Base-by-base conservation (phyloP, 2,329 filamentous ascomycete genomes). In the Cladosporium sp. region DNA sequence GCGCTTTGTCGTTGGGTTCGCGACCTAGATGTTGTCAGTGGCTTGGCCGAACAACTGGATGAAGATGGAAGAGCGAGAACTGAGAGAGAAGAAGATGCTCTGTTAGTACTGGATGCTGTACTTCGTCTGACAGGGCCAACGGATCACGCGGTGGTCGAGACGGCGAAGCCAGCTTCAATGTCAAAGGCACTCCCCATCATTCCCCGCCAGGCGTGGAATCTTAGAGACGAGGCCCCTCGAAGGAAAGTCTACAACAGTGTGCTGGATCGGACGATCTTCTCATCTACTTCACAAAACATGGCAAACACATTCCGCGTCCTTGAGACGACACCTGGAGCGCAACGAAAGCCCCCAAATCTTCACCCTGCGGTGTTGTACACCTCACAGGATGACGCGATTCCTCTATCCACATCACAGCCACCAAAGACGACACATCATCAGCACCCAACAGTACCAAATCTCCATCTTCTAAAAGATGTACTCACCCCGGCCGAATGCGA, bases 1-100 rank as follows among this genome's bases (percentile, higher is more conserved):
- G 83, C 84, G 1, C 68, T 87, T 7, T 87, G 84, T 65, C 80
- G 85, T 53, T 88, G 85, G 85, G 84, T 87, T 4, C 77, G 85
- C 53, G 84, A 86, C 62, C 71, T 87, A 22, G 84, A 87, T 60
- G 80, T 86, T 19, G 80, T 86, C 46, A 85, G 81, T 58, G 83
- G 83, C 1, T 69, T 86, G 7, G 81, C 81, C 3, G 80, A 81
- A 18, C 73, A 78, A 49, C 71, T 79, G 0, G 72, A 72, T 2
- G 74, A 74, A 2, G 67, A 70, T 43, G 65, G 65, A 37, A 65
- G 68, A 10, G 60, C 71, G 49, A 72, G 77, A 34, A 72, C 73
- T 0, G 60, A 65, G 2, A 73, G 71, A 42, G 79, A 83, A 9
- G 68, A 75, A 34, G 79, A 84, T 50, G 72, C 83, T 0, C 72